Percentiles rank a stretch among this genome's conserved stretches.
Evolutionary conservation across 106 monocot species (phyloP).

Genomic region (Ottelia alismoides): DNA sequence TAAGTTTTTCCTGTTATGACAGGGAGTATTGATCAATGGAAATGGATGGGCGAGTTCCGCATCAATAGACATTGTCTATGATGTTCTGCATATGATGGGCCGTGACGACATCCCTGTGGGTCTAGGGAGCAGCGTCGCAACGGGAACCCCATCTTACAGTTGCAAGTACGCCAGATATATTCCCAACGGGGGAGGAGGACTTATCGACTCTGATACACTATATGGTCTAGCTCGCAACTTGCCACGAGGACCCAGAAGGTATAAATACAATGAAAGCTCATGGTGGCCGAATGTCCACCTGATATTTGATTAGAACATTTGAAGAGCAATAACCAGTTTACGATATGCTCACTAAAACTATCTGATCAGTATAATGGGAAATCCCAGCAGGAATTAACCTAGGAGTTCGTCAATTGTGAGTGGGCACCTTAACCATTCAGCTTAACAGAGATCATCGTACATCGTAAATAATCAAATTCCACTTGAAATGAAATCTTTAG

Average conservation of each 20-base stretch:
- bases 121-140: conserved; percentile 44
- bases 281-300: too few relatives aligned
- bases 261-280: too few relatives aligned
- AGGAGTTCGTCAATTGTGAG: neutral
- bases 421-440: neutral
- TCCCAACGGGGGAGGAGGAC: conserved; percentile 73
- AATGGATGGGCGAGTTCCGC: conserved; percentile 91
- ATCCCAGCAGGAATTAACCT: neutral
- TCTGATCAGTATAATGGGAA: neutral
- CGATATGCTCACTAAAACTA: neutral
- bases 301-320: too few relatives aligned
- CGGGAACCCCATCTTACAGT: conserved; percentile 32
- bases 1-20: conserved; percentile 1
- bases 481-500: too few relatives aligned
- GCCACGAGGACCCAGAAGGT: conserved; percentile 89
- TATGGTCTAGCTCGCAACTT: conserved; percentile 62
- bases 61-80: conserved; percentile 78
- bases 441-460: too few relatives aligned
- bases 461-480: too few relatives aligned
- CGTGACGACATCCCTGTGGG: conserved; percentile 93
- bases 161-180: conserved; percentile 60
- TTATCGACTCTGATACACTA: conserved; percentile 84
- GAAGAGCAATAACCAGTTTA: neutral
- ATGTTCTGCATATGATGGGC: conserved; percentile 93
- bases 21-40: conserved; percentile 75